Evolutionary conservation across 225 moss, liverwort and hornwort species (phyloP), one percentile per base, ranked within the genome.

Genomic region (Anthoceros angustus): DNA sequence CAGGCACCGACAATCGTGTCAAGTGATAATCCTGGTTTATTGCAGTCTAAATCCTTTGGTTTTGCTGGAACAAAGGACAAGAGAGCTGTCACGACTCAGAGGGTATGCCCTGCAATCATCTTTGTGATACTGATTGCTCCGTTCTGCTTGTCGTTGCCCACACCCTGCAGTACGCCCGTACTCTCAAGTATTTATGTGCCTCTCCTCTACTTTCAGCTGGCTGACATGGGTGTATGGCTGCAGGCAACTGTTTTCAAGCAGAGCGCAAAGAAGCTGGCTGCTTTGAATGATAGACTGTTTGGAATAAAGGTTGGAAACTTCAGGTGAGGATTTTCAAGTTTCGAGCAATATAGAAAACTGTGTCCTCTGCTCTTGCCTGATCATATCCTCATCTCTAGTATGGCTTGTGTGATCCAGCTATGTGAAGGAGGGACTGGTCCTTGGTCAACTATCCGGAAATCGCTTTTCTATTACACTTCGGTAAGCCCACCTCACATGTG

Each of bases 161-260:
- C 43, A 45, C 43, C 43, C 9, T 45, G 43, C 14, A 14, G 14
- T 45, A 45, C 14, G 43, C 43, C 9, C 43, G 9, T 8, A 7
- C 43, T 43, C 8, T 43, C 43, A 43, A 8, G 9, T 43, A 7
- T 43, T 43, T 43, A 43, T 43, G 43, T 43, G 8, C 12, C 43
- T 43, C 4, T 40, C 25, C 25, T 25, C 26, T 40, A 0, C 41
- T 25, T 62, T 68, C 46, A 64, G 16, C 7, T 63, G n/a, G n/a
- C n/a, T n/a, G n/a, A n/a, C n/a, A n/a, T 48, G 20, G 12, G 25
- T 69, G 66, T 55, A 15, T 41, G 41, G 42, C 21, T 67, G 18
- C 80, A 95, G 91, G 89, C 87, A 55, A 87, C 98, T n/a, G 98
- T 98, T 42, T 98, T 91, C 70, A 98, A 89, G 74, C 98, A 98